Conservation (phyloP, 2,329 filamentous ascomycete genomes). For the Berkeleyomyces rouxiae region DNA sequence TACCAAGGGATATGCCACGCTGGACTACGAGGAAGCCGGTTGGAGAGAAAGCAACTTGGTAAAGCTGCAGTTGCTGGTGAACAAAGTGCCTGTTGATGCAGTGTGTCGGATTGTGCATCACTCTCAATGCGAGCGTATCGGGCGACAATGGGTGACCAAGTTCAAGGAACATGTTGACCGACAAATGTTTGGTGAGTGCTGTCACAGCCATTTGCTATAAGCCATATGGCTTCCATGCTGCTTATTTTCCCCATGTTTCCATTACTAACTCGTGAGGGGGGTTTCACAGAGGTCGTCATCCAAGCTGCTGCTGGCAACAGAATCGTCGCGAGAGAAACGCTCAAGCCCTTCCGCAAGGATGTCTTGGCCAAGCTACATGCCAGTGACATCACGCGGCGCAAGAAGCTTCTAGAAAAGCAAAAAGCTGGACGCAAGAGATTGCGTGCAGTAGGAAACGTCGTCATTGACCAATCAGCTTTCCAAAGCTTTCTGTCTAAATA, state of each 20-base stretch:
- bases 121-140: constrained; percentile 65
- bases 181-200: constrained; percentile 59
- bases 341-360: constrained; percentile 94
- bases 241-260: neutral
- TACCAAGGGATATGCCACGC: constrained; percentile 86
- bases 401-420: constrained; percentile 87
- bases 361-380: constrained; percentile 88
- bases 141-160: constrained; percentile 76
- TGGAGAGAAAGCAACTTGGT: constrained; percentile 67
- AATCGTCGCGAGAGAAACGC: constrained; percentile 78
- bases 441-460: constrained; percentile 69
- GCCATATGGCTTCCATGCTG: neutral
- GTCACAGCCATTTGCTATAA: neutral
- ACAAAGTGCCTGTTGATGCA: constrained; percentile 83
- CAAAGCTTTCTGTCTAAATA: constrained; percentile 82
- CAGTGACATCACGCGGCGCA: constrained; percentile 63
- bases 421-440: constrained; percentile 88
- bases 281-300: constrained; percentile 59
- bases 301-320: constrained; percentile 72
- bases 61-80: constrained; percentile 85
- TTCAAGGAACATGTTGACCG: constrained; percentile 95
- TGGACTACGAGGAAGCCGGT: constrained; percentile 92
- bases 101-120: constrained; percentile 78
- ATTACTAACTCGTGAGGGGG: neutral
- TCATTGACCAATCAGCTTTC: constrained; percentile 93